Conservation (phyloP, 202 grass and related monocot genomes). For the Brachypodium distachyon region DNA sequence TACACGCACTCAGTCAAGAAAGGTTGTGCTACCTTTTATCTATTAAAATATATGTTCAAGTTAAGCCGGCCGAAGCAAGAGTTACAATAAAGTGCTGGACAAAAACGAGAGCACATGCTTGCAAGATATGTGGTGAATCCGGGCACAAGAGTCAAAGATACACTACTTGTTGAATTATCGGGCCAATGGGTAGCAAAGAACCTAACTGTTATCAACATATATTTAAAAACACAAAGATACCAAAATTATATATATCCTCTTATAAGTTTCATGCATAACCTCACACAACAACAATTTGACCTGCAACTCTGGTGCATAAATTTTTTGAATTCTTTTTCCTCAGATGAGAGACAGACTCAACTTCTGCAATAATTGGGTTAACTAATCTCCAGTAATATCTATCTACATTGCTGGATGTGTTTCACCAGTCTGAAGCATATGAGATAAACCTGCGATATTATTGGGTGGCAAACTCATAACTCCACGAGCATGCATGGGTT, state of each 20-base stretch:
- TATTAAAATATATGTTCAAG: no score
- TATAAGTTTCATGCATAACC: background rate
- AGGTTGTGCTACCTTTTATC: no score
- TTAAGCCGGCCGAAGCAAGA: no score
- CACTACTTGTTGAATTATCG: no score
- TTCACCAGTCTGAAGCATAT: background rate
- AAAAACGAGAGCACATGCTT: background rate
- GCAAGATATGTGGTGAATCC: background rate
- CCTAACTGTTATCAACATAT: background rate
- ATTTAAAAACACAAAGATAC: background rate
- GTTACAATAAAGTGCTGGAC: no score
- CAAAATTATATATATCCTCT: background rate
- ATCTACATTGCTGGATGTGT: background rate
- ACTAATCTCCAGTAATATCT: background rate
- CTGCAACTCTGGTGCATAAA: no score
- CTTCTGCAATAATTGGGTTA: no score
- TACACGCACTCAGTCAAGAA: no score
- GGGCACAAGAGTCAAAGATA: no score
- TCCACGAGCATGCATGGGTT: no score
- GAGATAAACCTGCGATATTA: background rate
- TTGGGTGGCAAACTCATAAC: background rate
- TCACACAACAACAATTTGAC: background rate
- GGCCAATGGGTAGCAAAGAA: no score
- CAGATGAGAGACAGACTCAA: background rate
- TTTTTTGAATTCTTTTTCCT: background rate